Conservation (phyloP, 2,329 filamentous ascomycete species). For the Claviceps sp. region DNA sequence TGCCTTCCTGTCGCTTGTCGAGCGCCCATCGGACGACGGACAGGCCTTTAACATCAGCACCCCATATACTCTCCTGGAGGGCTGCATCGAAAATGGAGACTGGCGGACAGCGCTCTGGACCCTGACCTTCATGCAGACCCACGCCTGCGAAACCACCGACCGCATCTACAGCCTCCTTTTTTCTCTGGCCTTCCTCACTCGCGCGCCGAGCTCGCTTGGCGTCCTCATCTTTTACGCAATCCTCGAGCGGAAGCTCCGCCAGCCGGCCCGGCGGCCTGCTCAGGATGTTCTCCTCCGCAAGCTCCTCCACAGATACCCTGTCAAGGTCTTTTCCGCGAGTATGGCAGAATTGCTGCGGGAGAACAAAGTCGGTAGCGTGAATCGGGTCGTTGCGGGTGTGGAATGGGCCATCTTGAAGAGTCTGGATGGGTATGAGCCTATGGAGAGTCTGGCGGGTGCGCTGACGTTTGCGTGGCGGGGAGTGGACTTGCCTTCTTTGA, state of each 20-base stretch:
- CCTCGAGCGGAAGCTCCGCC: conserved; percentile 17
- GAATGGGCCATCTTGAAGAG: conserved; percentile 18
- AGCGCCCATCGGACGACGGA: conserved; percentile 12
- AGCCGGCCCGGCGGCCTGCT: conserved; percentile 12
- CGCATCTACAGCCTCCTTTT: conserved; percentile 26
- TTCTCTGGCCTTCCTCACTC: conserved; percentile 19
- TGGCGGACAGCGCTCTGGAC: conserved; percentile 21
- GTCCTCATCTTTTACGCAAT: conserved; percentile 21
- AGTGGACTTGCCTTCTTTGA: conserved; percentile 11
- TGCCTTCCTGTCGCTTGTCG: conserved; percentile 17
- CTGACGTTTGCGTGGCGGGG: conserved; percentile 15
- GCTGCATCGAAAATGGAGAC: conserved; percentile 15
- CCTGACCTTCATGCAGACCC: conserved; percentile 12
- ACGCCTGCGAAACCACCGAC: conserved; percentile 14
- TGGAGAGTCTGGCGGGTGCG: conserved; percentile 14
- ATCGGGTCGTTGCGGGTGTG: conserved; percentile 12
- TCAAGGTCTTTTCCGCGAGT: conserved; percentile 16
- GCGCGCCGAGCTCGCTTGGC: conserved; percentile 18
- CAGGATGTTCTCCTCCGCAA: conserved; percentile 14
- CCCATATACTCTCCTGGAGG: conserved; percentile 25
- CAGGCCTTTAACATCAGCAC: conserved; percentile 16
- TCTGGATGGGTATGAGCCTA: conserved; percentile 17
- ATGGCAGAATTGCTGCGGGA: conserved; percentile 12
- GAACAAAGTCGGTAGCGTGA: conserved; percentile 8
- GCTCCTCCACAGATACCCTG: conserved; percentile 13